Base-by-base conservation (phyloP, 805 yeast species). In the Metschnikowia henanensis region DNA sequence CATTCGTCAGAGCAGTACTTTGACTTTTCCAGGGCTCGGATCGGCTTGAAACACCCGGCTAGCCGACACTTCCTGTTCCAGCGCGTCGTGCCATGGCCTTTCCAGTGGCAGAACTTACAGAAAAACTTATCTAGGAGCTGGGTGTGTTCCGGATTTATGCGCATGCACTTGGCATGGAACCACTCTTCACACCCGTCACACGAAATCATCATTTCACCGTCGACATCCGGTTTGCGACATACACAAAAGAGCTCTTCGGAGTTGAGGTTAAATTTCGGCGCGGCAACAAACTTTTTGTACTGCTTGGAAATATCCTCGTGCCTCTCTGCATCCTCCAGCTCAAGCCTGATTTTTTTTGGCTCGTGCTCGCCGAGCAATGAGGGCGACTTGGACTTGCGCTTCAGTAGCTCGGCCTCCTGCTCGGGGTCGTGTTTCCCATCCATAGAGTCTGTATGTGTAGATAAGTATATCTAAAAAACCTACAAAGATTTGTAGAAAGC, bases 131-230 rank as follows among this genome's bases (percentile, higher is more conserved):
- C 72, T 9, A 89, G 81, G 39, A 89, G 66, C 30, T 74, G 70
- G 45, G 77, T 73, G 55, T 75, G 76, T 41, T 69, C 64, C 7
- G 59, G 60, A 39, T 81, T 73, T 29, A 89, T 59, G 40, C 73
- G 74, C 75, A 90, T 78, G 60, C 97, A 91, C 35, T 66, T 68
- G 62, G 90, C 87, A 64, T 91, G 97, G 59, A 76, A 91, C 97
- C 97, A 91, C 46, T 88, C 96, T 57, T 89, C 96, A 64, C 97
- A 91, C 5, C 88, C 91, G 60, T 90, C 97, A 60, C 97, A 90
- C 0, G 86, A 88, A n/a, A 91, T 85, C 97, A 91, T 91, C 59
- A 90, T 66, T 45, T 80, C 83, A 2, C 73, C 75, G 1, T 91
- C 94, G 46, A 76, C 73, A 56, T 91, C 97, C 0, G 89, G 84